Percentiles rank a stretch among this genome's conserved stretches.
These are phyloP conservation scores for Sporodiniella umbellata DNA, from an alignment of 371 early-diverging fungal species.

Conservation along the genomic window DNA sequence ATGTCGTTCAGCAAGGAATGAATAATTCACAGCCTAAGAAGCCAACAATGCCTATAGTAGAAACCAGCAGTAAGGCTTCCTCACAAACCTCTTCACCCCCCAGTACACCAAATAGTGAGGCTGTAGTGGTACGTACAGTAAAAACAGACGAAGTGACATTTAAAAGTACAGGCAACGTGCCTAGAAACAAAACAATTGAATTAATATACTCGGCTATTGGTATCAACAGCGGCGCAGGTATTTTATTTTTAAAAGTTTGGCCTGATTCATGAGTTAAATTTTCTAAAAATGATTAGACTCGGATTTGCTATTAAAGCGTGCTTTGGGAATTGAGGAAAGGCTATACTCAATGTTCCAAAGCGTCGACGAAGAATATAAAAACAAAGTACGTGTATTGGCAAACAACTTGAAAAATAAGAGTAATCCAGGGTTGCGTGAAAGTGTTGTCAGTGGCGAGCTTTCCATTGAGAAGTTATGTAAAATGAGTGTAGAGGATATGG, in stretches of 20 bases:
- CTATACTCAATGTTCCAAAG: conserved; percentile 54
- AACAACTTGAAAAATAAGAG: conserved; percentile 80
- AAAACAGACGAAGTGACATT: conserved; percentile 61
- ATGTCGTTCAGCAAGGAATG: conserved; percentile 39
- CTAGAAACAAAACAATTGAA: conserved; percentile 82
- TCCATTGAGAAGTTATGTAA: conserved; percentile 63
- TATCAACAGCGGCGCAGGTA: conserved; percentile 67
- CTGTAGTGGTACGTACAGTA: conserved; percentile 53
- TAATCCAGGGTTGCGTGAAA: conserved; percentile 77
- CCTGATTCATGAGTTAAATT: too few relatives aligned
- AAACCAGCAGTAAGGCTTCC: conserved; percentile 5
- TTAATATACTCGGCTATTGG: conserved; percentile 83
- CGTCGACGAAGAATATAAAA: conserved; percentile 67
- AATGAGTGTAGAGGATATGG: conserved; percentile 87
- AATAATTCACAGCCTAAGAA: not conserved
- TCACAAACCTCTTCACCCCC: conserved; percentile 24
- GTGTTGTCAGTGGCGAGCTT: conserved; percentile 72
- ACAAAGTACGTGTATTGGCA: conserved; percentile 76
- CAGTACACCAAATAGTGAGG: conserved; percentile 26
- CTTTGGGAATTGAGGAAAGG: conserved; percentile 65
- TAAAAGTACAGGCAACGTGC: conserved; percentile 60
- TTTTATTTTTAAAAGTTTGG: too few relatives aligned
- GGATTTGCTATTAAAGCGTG: conserved; percentile 56
- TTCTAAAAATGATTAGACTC: too few relatives aligned
- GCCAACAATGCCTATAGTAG: not conserved